phyloP scores from a whole-genome alignment of 306 rosid genomes.

The Hylodesmum podocarpum region DNA sequence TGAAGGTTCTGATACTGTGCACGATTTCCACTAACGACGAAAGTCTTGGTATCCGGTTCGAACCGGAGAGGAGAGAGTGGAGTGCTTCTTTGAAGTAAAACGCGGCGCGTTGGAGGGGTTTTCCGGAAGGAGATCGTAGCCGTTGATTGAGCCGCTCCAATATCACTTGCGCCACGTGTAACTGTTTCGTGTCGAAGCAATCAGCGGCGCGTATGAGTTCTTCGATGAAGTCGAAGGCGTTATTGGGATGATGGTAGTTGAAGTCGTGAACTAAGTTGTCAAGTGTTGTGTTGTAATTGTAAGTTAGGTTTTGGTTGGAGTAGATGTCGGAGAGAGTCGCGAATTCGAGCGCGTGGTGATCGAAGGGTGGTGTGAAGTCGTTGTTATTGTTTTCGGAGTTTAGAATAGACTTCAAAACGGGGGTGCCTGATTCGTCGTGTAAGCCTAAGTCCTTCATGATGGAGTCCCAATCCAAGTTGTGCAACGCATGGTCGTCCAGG shows the following conservation, averaged over 20 bases:
- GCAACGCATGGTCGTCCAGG: constrained; percentile 69
- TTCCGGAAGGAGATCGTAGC: constrained; percentile 48
- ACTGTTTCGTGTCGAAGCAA: constrained; percentile 70
- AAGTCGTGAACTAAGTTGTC: constrained; percentile 26
- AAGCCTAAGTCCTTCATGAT: constrained; percentile 73
- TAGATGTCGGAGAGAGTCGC: constrained; percentile 36
- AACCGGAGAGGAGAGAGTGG: constrained; percentile 63
- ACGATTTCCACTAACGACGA: constrained; percentile 74
- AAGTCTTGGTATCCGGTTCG: constrained; percentile 43
- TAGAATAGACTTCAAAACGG: constrained; percentile 29
- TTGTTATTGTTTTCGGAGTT: constrained; percentile 11
- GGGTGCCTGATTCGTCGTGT: constrained; percentile 51
- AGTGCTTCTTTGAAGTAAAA: constrained; percentile 81
- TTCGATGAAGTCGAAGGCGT: constrained; percentile 61
- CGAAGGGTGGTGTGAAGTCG: constrained; percentile 48
- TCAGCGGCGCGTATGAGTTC: constrained; percentile 76
- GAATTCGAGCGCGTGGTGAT: constrained; percentile 44
- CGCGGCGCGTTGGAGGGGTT: constrained; percentile 67
- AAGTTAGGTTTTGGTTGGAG: constrained; percentile 30
- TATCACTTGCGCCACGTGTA: constrained; percentile 59
- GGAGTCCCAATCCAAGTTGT: constrained; percentile 77
- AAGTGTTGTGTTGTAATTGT: constrained; percentile 2
- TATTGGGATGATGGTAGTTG: neutral
- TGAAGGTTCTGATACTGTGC: constrained; percentile 61
- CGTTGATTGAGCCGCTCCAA: constrained; percentile 78